These are phyloP conservation scores for Thymus quinquecostatus DNA, from an alignment of 257 asterid genomes.

Conservation along the genomic window DNA sequence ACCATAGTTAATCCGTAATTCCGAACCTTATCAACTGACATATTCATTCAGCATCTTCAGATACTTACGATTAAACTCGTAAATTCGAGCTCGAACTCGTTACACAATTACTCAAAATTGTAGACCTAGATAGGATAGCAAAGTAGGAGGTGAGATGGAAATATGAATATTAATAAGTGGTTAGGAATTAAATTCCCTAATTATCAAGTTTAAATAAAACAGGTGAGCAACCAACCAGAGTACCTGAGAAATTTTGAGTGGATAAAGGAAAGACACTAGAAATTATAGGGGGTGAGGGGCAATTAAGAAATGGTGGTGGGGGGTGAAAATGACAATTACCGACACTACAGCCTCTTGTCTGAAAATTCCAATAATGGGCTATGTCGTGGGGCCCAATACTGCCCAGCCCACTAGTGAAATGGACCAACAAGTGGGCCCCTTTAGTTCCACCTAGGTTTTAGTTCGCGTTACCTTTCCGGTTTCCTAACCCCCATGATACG, in stretches of 20 bases:
- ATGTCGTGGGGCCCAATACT: conserved; percentile 31
- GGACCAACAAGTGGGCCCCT: conserved; percentile 35
- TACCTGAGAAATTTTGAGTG: background rate
- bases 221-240: background rate
- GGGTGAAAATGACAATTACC: conserved; percentile 40
- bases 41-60: too few species aligned
- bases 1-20: background rate
- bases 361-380: conserved; percentile 38
- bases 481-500: conserved; percentile 20
- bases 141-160: too few species aligned
- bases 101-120: too few species aligned
- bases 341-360: conserved; percentile 32
- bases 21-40: background rate
- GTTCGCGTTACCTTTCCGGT: conserved; percentile 15
- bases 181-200: background rate
- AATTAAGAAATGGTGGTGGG: background rate
- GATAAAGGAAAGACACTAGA: conserved; percentile 7
- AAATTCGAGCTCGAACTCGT: too few species aligned
- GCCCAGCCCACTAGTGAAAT: conserved; percentile 37
- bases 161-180: background rate
- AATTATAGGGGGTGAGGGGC: background rate
- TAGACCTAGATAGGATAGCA: too few species aligned
- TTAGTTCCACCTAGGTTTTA: conserved; percentile 33
- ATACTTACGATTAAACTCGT: background rate
- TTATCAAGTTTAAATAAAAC: background rate